phyloP scores from a whole-genome alignment of 768 basidiomycete species.

The Russula abietina region DNA sequence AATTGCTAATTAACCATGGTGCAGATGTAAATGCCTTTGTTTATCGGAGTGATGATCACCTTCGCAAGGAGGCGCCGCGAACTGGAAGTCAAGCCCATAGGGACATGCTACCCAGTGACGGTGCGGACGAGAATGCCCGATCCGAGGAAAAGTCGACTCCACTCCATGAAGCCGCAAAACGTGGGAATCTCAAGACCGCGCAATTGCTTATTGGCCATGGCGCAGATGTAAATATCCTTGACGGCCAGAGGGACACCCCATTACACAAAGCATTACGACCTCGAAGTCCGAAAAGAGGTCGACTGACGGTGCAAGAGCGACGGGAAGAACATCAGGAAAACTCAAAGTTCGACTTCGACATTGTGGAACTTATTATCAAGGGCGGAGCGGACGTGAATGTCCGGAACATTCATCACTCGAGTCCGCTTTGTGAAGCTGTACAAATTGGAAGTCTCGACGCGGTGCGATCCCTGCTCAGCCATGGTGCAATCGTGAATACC shows the following conservation, averaged over 20 bases:
- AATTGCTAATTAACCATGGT: background rate
- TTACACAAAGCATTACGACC: background rate
- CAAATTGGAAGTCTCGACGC: background rate
- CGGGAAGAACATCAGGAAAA: too few relatives aligned
- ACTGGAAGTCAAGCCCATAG: too few relatives aligned
- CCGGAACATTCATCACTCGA: background rate
- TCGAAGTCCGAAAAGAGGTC: too few relatives aligned
- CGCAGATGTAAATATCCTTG: too few relatives aligned
- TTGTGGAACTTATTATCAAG: background rate
- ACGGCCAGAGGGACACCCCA: background rate
- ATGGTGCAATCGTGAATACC: background rate
- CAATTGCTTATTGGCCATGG: too few relatives aligned
- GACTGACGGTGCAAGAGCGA: too few relatives aligned
- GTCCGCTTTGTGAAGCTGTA: background rate
- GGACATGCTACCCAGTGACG: too few relatives aligned
- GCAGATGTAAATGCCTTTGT: background rate
- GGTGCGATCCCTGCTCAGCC: background rate
- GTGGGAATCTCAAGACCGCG: too few relatives aligned
- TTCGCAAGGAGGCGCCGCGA: too few relatives aligned
- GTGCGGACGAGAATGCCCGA: too few relatives aligned
- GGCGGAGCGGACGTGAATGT: background rate
- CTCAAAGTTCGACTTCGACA: background rate
- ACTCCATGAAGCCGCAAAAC: background rate
- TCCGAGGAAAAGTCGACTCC: too few relatives aligned
- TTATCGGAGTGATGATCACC: too few relatives aligned